Base-by-base conservation (phyloP, 768 basidiomycete species). In the Infundibulicybe gibba region DNA sequence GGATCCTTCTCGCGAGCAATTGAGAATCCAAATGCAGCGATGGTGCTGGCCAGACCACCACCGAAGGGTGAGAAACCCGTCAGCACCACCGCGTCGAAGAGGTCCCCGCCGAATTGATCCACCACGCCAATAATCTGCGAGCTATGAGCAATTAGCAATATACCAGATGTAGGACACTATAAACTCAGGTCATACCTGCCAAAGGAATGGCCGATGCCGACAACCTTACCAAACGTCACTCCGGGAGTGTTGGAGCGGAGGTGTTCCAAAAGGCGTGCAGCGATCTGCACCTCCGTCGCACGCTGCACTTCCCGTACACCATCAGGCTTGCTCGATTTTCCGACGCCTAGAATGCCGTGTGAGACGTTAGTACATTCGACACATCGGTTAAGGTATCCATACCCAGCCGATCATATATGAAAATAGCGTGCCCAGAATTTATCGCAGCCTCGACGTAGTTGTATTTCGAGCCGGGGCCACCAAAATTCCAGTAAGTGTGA, bases 141-240 rank as follows among this genome's bases (percentile, higher is more conserved):
- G 35, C 56, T 59, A 15, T 8, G 13, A 11, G 32, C 15, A 44
- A 33, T 1, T 10, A 21, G 17, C 31, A 25, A 44, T 32, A 6
- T 19, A 17, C n/a, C 32, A 16, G 10, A 20, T 31, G 32, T 31
- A 13, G 8, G 13, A 43, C 15, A 21, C 5, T 6, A 11, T 20
- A n/a, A 33, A 32, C 14, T 14, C 32, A 17, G 19, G 25, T 13
- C 56, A 5, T 11, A 58, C 60, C 58, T 58, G 40, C 60, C 58
- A 42, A 51, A 58, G 11, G 58, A 60, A 39, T 61, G 60, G 12
- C 60, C 60, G 11, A 61, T 40, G 19, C 50, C 58, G n/a, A 61
- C 43, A 20, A 60, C 40, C 20, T 47, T 47, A 20, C 32, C 44
- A 41, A 54, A 54, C 4, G 16, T 10, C 14, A 37, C 19, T 3